Evolutionary conservation across 768 basidiomycete species (phyloP).

Genomic region (Cubamyces lactineus): DNA sequence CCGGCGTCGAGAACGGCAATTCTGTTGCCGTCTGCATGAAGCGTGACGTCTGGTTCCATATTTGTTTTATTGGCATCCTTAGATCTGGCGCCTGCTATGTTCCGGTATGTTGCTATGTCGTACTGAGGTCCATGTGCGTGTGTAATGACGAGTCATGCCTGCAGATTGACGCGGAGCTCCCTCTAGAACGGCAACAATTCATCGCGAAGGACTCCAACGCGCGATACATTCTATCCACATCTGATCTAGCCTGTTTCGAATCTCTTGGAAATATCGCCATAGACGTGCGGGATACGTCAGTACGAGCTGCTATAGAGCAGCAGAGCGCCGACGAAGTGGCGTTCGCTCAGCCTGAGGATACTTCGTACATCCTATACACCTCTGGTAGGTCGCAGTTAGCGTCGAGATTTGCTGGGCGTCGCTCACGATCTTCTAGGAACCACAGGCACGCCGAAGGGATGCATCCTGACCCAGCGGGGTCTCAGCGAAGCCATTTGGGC

Average conservation of each 20-base stretch:
- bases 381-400: constrained; percentile 40
- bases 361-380: constrained; percentile 53
- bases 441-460: constrained; percentile 56
- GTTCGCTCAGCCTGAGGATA: constrained; percentile 34
- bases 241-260: constrained; percentile 31
- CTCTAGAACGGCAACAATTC: constrained; percentile 47
- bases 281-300: constrained; percentile 26
- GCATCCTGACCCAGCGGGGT: constrained; percentile 43
- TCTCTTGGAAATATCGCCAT: constrained; percentile 31
- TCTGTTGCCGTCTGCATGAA: constrained; percentile 50
- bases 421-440: constrained; percentile 41
- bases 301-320: constrained; percentile 34
- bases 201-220: constrained; percentile 48
- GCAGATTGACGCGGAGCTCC: constrained; percentile 55
- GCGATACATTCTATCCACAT: constrained; percentile 42
- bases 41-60: constrained; percentile 46
- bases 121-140: not conserved
- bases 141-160: not conserved
- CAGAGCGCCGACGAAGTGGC: constrained; percentile 37
- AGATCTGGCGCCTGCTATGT: constrained; percentile 57
- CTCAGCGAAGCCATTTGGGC: constrained; percentile 38
- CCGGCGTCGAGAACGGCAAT: constrained; percentile 42
- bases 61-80: constrained; percentile 47
- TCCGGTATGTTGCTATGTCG: constrained; percentile 39
- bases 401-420: not conserved